Evolutionary conservation across 2,329 filamentous ascomycete genomes (phyloP).

Genomic region (Xylaria sp.): DNA sequence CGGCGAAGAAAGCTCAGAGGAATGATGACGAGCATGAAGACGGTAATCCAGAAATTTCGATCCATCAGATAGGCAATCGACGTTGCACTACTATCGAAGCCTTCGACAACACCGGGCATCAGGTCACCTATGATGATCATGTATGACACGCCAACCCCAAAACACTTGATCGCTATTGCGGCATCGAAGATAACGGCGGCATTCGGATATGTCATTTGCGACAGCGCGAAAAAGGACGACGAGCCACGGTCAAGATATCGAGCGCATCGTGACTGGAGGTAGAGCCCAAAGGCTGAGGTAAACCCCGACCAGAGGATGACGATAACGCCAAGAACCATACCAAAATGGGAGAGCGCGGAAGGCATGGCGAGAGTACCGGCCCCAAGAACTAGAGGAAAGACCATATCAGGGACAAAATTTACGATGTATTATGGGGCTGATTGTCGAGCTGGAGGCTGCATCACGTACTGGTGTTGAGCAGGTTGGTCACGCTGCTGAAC

Average conservation of each 20-base stretch:
- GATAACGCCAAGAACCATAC: slow-evolving; percentile 83
- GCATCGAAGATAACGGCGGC: slow-evolving; percentile 94
- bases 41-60: slow-evolving; percentile 96
- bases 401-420: slow-evolving; percentile 35
- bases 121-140: slow-evolving; percentile 98
- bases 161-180: slow-evolving; percentile 97
- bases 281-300: slow-evolving; percentile 91
- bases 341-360: slow-evolving; percentile 95
- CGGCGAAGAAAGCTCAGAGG: slow-evolving; percentile 91
- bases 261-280: slow-evolving; percentile 92
- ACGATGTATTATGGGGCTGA: background rate
- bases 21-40: slow-evolving; percentile 96
- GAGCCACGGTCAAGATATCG: slow-evolving; percentile 90
- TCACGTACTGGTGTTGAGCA: slow-evolving; percentile 89
- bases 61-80: slow-evolving; percentile 82
- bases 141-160: slow-evolving; percentile 96
- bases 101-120: slow-evolving; percentile 92
- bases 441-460: background rate
- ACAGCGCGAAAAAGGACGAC: slow-evolving; percentile 95
- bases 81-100: slow-evolving; percentile 75
- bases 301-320: slow-evolving; percentile 92
- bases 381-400: slow-evolving; percentile 77
- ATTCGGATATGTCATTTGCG: slow-evolving; percentile 96
- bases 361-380: slow-evolving; percentile 96
- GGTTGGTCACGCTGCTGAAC: slow-evolving; percentile 91